These are phyloP conservation scores for Piromyces finnis DNA, from an alignment of 192 early-diverging fungal genomes.

Conservation along the genomic window DNA sequence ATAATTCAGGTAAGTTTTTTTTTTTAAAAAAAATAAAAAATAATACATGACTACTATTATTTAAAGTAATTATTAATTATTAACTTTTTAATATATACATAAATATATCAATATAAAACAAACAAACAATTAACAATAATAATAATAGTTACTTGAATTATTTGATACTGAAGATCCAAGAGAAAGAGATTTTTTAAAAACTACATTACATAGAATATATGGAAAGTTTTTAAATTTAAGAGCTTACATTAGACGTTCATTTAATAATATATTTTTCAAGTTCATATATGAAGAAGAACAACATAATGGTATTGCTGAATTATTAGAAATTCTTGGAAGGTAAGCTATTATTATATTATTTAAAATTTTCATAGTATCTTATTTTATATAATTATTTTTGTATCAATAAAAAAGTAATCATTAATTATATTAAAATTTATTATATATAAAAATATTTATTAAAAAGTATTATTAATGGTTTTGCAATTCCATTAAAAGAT, in stretches of 20 bases:
- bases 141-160: conserved; percentile 92
- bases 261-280: conserved; percentile 97
- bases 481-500: conserved; percentile 93
- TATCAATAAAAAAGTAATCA: too few species aligned
- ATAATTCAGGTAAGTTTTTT: conserved; percentile 50
- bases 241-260: conserved; percentile 89
- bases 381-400: too few species aligned
- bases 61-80: too few species aligned
- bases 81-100: too few species aligned
- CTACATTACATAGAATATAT: conserved; percentile 92
- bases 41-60: too few species aligned
- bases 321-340: conserved; percentile 96
- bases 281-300: conserved; percentile 93
- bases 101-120: too few species aligned
- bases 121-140: too few species aligned
- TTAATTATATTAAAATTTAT: too few species aligned
- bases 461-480: conserved; percentile 96
- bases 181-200: conserved; percentile 97
- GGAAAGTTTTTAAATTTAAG: conserved; percentile 95
- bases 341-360: conserved; percentile 6
- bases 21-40: too few species aligned
- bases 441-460: not conserved
- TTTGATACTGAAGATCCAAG: conserved; percentile 98
- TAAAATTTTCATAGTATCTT: too few species aligned
- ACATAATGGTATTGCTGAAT: conserved; percentile 96